Evolutionary conservation across 1,284 basidiomycete species (phyloP).

Genomic region (Malassezia obtusa): DNA sequence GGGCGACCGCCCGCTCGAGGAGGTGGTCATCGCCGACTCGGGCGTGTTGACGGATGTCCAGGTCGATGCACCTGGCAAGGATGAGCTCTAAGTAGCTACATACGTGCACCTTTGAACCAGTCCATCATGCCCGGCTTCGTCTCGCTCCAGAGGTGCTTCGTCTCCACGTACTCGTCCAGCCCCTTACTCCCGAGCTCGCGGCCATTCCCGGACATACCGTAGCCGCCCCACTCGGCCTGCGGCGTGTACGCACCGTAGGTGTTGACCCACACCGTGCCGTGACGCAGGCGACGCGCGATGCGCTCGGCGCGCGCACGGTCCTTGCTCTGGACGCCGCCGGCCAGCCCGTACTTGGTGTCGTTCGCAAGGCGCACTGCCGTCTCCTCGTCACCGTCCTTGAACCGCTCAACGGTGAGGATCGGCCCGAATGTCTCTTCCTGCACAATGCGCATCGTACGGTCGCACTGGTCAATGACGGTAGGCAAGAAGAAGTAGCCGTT

Average conservation of each 20-base stretch:
- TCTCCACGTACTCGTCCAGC: slow-evolving; percentile 44
- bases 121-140: slow-evolving; percentile 28
- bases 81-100: slow-evolving; percentile 33
- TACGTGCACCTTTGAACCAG: slow-evolving; percentile 40
- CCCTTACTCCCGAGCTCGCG: slow-evolving; percentile 43
- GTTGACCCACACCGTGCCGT: slow-evolving; percentile 47
- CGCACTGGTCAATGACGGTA: slow-evolving; percentile 42
- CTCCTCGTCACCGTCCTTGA: slow-evolving; percentile 42
- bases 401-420: slow-evolving; percentile 45
- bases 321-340: slow-evolving; percentile 40
- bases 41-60: slow-evolving; percentile 31
- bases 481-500: slow-evolving; percentile 47
- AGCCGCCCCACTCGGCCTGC: slow-evolving; percentile 46
- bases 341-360: slow-evolving; percentile 46
- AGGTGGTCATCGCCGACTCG: slow-evolving; percentile 32
- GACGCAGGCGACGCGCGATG: slow-evolving; percentile 36
- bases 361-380: slow-evolving; percentile 39
- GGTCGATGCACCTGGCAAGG: slow-evolving; percentile 20
- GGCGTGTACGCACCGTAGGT: slow-evolving; percentile 43
- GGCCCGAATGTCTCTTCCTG: slow-evolving; percentile 47
- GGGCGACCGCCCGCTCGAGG: slow-evolving; percentile 31
- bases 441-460: slow-evolving; percentile 46
- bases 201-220: slow-evolving; percentile 44
- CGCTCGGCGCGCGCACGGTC: slow-evolving; percentile 31
- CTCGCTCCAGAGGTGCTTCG: slow-evolving; percentile 42